Evolutionary conservation across 2,329 filamentous ascomycete species (phyloP), one percentile per base, ranked within the genome.

Genomic region (Thielaviopsis punctulata): DNA sequence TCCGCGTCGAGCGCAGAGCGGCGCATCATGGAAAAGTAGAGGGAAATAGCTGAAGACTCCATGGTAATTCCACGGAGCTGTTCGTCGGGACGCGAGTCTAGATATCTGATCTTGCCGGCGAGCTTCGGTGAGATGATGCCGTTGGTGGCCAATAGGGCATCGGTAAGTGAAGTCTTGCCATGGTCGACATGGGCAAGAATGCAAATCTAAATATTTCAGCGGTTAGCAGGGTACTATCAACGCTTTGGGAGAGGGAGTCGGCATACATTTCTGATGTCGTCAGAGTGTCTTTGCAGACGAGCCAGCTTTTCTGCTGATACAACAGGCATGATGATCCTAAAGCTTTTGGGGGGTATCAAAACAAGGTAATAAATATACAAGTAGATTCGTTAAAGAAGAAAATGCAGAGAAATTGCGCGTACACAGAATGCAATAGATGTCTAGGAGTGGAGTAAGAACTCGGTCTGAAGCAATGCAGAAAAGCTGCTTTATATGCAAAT

Each of bases 121-220:
- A 96, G 75, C 65, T 96, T 96, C 52, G 90, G 86, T 25, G 92
- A 96, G 63, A 98, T 98, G 70, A 98, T 96, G 70, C 92, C 92
- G 76, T 98, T 98, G 58, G 92, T 96, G 66, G 92, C 90, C 62
- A 98, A 86, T 51, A 98, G 79, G 56, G 88, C 88, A 67, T 98
- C 92, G 54, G 89, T 94, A 59, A 98, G 79, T 30, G 92, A 96
- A 2, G 92, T 98, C 68, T 98, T 98, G 62, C 92, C 92, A 75
- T 98, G 92, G 66, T 98, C 92, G 61, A 96, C 90, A 65, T 96
- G 90, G 46, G 90, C 90, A 59, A 96, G 70, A 60, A 96, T 95
- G 66, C 90, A 95, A 59, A 95, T 95, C 85, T 88, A 60, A 18
- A 25, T 9, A 39, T 4, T 4, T 5, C 19, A 45, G 39, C 27